These are phyloP conservation scores for Agrocybe pediades DNA, from an alignment of 768 basidiomycete genomes.

Conservation along the genomic window DNA sequence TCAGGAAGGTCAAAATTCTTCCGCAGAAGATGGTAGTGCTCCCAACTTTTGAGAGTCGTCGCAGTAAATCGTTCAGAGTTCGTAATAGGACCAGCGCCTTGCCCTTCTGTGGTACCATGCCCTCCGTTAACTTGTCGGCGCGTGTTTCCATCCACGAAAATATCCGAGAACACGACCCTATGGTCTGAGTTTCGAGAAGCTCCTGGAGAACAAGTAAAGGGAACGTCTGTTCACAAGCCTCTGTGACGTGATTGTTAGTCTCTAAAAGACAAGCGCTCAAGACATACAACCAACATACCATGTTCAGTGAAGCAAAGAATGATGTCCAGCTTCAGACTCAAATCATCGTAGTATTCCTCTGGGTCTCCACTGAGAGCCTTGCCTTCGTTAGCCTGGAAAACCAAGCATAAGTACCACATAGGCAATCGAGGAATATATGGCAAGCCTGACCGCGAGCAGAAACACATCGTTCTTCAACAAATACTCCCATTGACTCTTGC, in stretches of 20 bases:
- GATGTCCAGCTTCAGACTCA: slow-evolving; percentile 69
- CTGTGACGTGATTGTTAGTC: slow-evolving; percentile 35
- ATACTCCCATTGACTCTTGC: slow-evolving; percentile 77
- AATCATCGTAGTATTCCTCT: slow-evolving; percentile 59
- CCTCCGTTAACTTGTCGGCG: slow-evolving; percentile 67
- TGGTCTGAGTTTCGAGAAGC: slow-evolving; percentile 83
- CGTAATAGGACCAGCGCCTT: slow-evolving; percentile 85
- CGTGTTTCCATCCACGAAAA: slow-evolving; percentile 88
- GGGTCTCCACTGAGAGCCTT: slow-evolving; percentile 54
- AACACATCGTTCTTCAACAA: slow-evolving; percentile 73
- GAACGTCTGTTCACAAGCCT: slow-evolving; percentile 77
- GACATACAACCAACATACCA: slow-evolving; percentile 42
- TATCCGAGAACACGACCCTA: slow-evolving; percentile 81
- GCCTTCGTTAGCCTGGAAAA: slow-evolving; percentile 66
- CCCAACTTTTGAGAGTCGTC: slow-evolving; percentile 85
- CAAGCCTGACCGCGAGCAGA: slow-evolving; percentile 60
- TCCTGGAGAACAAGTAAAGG: slow-evolving; percentile 79
- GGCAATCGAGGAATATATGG: neutral
- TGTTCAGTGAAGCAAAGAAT: slow-evolving; percentile 77
- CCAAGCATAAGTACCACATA: neutral
- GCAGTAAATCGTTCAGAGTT: slow-evolving; percentile 83
- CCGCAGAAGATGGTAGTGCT: slow-evolving; percentile 87
- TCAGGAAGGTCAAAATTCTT: slow-evolving; percentile 84
- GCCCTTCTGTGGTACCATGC: slow-evolving; percentile 84
- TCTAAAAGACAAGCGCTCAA: neutral